Percentiles rank a stretch among this genome's conserved stretches.
Evolutionary conservation across 441 rosid genomes (phyloP).

Genomic region (Adansonia rubrostipa): DNA sequence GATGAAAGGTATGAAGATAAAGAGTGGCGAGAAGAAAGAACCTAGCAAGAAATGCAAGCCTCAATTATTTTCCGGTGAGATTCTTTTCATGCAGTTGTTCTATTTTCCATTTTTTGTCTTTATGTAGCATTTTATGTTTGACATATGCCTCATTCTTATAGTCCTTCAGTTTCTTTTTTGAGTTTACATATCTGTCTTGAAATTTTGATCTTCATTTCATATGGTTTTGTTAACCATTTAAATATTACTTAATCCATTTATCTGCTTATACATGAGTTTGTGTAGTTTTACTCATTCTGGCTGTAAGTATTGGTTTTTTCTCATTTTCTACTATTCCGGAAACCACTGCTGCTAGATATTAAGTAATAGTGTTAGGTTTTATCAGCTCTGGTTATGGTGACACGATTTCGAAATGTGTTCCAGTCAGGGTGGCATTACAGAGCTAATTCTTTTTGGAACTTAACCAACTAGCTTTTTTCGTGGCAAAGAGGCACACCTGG

Average conservation of each 20-base stretch:
- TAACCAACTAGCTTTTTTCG: neutral
- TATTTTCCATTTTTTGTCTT: neutral
- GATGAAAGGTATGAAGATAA: slow-evolving; percentile 35
- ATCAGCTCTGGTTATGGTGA: neutral
- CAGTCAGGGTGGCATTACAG: neutral
- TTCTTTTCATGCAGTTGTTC: neutral
- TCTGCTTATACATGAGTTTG: neutral
- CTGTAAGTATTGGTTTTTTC: too few species aligned
- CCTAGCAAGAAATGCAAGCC: slow-evolving; percentile 20
- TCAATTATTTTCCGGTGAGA: slow-evolving; percentile 34
- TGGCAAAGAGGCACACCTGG: neutral
- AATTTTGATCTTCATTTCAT: neutral
- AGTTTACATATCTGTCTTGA: neutral
- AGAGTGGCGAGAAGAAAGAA: slow-evolving; percentile 20
- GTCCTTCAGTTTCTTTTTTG: neutral
- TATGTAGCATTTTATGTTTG: neutral
- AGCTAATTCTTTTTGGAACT: neutral
- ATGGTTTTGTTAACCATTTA: neutral
- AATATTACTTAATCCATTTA: neutral
- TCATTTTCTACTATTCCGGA: neutral
- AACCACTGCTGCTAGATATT: neutral
- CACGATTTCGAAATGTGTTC: neutral
- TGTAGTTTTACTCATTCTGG: neutral
- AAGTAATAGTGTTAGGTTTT: neutral
- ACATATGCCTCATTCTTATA: neutral